These are phyloP conservation scores for Monascus ruber DNA, from an alignment of 2,329 filamentous ascomycete species.

Conservation along the genomic window DNA sequence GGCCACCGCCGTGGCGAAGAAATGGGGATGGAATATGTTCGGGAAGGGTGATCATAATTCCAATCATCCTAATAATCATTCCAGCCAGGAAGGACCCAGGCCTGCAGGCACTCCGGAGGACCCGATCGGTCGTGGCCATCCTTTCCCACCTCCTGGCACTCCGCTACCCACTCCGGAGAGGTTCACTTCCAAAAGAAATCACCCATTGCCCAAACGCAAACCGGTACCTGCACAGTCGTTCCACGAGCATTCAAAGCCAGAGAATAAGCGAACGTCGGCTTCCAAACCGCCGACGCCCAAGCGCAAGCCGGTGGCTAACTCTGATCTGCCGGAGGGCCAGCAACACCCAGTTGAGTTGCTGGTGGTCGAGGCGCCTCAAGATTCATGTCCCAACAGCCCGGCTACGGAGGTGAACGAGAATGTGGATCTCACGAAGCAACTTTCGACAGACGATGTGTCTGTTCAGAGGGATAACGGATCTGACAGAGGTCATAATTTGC, in stretches of 20 bases:
- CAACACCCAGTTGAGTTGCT: conserved; percentile 42
- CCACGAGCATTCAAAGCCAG: conserved; percentile 18
- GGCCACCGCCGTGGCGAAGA: conserved; percentile 47
- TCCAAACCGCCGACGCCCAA: conserved; percentile 41
- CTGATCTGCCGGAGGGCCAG: conserved; percentile 18
- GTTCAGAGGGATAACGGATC: not conserved
- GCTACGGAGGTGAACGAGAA: conserved; percentile 12
- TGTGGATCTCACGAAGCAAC: conserved; percentile 5
- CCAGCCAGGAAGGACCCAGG: conserved; percentile 22
- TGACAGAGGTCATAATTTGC: no score
- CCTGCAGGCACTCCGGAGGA: conserved; percentile 42
- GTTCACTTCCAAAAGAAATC: conserved; percentile 45
- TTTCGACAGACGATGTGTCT: not conserved
- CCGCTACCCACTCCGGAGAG: conserved; percentile 62
- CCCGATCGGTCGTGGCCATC: conserved; percentile 73
- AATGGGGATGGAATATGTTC: conserved; percentile 46
- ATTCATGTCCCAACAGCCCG: conserved; percentile 42
- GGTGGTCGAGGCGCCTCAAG: conserved; percentile 53
- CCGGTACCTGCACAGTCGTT: conserved; percentile 40
- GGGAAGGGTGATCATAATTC: conserved; percentile 29
- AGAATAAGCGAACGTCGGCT: conserved; percentile 20
- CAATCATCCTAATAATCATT: conserved; percentile 10
- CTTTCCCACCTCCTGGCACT: conserved; percentile 67
- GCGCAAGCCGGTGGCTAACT: conserved; percentile 24
- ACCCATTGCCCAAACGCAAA: conserved; percentile 54